These are phyloP conservation scores for Alternaria rosae DNA, from an alignment of 2,329 filamentous ascomycete genomes.

Conservation along the genomic window DNA sequence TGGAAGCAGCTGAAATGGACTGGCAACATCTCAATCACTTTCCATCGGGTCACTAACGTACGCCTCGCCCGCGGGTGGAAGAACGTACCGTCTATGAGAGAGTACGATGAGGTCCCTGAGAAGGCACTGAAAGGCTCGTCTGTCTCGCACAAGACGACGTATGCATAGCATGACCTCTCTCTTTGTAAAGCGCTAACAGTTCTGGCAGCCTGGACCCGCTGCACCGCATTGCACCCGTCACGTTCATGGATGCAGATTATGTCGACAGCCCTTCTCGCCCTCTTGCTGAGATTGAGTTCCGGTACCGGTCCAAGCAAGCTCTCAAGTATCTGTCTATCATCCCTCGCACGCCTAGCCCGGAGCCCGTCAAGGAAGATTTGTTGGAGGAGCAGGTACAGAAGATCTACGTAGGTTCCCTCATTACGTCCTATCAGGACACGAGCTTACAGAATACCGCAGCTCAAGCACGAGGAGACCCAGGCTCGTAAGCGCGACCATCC, in stretches of 20 bases:
- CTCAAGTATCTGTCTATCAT: constrained; percentile 41
- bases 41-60: constrained; percentile 1
- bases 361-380: constrained; percentile 4
- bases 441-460: not conserved
- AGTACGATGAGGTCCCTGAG: constrained; percentile 7
- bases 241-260: constrained; percentile 1
- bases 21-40: constrained; percentile 4
- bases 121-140: constrained; percentile 13
- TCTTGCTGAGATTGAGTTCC: constrained; percentile 24
- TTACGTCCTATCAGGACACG: not conserved
- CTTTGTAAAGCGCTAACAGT: not conserved
- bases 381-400: not conserved
- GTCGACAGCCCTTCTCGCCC: constrained; percentile 4
- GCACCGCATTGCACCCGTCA: constrained; percentile 4
- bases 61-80: constrained; percentile 1
- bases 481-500: constrained; percentile 5
- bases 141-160: constrained; percentile 12
- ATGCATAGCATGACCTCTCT: not conserved
- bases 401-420: not conserved
- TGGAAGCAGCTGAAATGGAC: not conserved
- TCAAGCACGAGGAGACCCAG: not conserved
- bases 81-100: not conserved
- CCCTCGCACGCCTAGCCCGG: constrained; percentile 26
- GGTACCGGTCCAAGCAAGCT: constrained; percentile 24
- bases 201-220: not conserved